Evolutionary conservation across 129 eudicot species (phyloP).

Genomic region (Solidago caesia): DNA sequence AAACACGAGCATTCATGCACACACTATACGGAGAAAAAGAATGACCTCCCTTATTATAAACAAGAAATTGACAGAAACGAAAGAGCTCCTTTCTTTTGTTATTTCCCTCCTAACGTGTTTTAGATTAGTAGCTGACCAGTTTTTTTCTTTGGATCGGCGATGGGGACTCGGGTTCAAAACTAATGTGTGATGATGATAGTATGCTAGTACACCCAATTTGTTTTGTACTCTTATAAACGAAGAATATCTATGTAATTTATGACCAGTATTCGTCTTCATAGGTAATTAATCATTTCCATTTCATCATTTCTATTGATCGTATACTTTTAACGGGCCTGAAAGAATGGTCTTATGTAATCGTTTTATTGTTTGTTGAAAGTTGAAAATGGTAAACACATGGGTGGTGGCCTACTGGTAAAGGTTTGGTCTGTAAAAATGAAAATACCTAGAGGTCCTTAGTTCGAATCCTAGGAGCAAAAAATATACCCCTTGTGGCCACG

Average conservation of each 20-base stretch:
- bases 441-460: no score
- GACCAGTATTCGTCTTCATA: background rate
- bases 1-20: constrained; percentile 11
- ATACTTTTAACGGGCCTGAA: background rate
- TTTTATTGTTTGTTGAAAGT: no score
- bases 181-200: constrained; percentile 13
- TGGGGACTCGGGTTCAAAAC: background rate
- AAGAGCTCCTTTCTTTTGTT: constrained; percentile 2
- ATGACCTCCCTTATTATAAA: constrained; percentile 18
- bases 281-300: background rate
- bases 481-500: no score
- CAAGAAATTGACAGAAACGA: background rate
- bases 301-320: background rate
- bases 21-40: constrained; percentile 6
- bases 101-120: background rate
- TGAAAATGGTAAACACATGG: no score
- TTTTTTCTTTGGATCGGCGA: constrained; percentile 21
- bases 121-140: constrained; percentile 26
- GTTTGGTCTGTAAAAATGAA: no score
- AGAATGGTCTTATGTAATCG: background rate
- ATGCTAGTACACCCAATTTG: constrained; percentile 1
- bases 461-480: no score
- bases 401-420: no score
- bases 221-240: constrained; percentile 16
- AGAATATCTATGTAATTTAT: background rate